Conservation (phyloP, 2,329 filamentous ascomycete species). For the Grosmannia serpens region DNA sequence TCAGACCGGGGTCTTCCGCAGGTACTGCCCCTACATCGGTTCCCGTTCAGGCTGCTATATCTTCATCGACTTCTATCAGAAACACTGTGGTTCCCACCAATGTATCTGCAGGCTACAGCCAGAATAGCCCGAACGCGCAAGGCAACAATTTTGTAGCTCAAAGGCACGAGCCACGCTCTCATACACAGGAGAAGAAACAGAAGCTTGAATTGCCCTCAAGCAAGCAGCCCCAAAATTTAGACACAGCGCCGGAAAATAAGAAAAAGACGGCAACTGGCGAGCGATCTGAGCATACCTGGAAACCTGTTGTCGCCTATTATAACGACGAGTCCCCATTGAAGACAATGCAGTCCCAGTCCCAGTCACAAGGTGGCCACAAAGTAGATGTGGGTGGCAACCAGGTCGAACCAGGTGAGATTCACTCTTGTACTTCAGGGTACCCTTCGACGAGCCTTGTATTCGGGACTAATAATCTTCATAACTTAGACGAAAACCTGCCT, state of each 20-base stretch:
- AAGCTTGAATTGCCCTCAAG: neutral
- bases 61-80: neutral
- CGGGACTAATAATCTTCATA: neutral
- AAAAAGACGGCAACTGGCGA: neutral
- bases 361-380: too few species aligned
- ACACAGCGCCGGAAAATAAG: neutral
- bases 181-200: neutral
- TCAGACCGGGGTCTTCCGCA: neutral
- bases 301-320: constrained; percentile 1
- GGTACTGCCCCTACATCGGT: neutral
- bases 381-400: neutral
- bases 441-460: neutral
- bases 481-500: neutral
- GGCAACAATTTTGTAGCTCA: neutral
- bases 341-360: too few species aligned
- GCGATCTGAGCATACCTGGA: neutral
- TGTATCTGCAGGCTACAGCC: neutral
- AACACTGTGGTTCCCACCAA: neutral
- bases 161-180: neutral
- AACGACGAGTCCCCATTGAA: neutral
- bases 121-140: neutral
- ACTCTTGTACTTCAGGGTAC: neutral
- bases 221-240: neutral
- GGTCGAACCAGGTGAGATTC: neutral
- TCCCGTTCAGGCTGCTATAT: neutral